phyloP scores from a whole-genome alignment of 345 rosid species.

The Brassica nigra region DNA sequence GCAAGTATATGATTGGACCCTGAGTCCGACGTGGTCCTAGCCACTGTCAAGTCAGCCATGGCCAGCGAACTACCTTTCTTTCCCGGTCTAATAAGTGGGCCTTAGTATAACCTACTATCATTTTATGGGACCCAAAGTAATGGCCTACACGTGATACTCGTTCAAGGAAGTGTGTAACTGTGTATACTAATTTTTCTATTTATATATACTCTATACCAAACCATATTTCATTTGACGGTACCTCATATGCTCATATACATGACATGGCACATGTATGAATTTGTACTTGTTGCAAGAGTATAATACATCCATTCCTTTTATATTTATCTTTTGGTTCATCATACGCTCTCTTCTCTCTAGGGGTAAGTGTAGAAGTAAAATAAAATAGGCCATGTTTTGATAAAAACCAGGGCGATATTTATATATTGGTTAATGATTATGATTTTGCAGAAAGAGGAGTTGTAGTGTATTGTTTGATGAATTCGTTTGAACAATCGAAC shows the following conservation, averaged over 20 bases:
- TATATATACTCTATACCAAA: no score
- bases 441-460: not conserved
- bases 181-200: no score
- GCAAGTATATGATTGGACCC: conserved; percentile 28
- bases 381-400: not conserved
- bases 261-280: conserved; percentile 12
- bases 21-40: conserved; percentile 43
- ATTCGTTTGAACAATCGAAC: not conserved
- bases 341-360: not conserved
- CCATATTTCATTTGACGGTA: no score
- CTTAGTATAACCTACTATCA: conserved; percentile 8
- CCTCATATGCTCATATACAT: not conserved
- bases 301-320: not conserved
- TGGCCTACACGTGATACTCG: not conserved
- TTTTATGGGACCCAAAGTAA: not conserved
- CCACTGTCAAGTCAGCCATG: conserved; percentile 36
- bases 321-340: not conserved
- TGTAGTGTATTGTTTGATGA: no score
- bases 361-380: not conserved
- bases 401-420: not conserved
- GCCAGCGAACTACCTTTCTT: conserved; percentile 38
- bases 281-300: not conserved
- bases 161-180: no score
- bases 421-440: not conserved
- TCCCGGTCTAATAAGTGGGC: conserved; percentile 23